These are phyloP conservation scores for Macadamia tetraphylla DNA, from an alignment of 164 flowering plant species.

Conservation along the genomic window DNA sequence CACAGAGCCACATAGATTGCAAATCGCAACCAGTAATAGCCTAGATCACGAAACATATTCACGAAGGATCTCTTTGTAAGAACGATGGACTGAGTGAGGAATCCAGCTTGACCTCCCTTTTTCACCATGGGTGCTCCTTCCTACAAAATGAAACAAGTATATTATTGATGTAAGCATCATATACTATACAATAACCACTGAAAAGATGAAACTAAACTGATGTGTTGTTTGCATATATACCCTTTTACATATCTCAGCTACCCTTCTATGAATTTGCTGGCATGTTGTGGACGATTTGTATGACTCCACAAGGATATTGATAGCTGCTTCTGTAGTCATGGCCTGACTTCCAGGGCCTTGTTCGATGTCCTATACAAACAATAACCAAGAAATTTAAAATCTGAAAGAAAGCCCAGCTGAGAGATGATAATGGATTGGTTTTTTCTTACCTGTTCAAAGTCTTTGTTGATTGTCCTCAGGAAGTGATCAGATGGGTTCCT, in stretches of 20 bases:
- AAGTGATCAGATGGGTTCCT: slow-evolving; percentile 80
- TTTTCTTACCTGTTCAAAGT: slow-evolving; percentile 55
- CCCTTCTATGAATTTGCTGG: slow-evolving; percentile 18
- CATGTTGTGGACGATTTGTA: slow-evolving; percentile 38
- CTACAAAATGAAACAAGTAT: slow-evolving; percentile 9
- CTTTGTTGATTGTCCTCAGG: slow-evolving; percentile 65
- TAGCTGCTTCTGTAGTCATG: slow-evolving; percentile 36
- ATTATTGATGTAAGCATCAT: no score
- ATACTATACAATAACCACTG: no score
- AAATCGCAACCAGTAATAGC: slow-evolving; percentile 62
- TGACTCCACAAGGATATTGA: slow-evolving; percentile 32
- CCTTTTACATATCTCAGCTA: slow-evolving; percentile 24
- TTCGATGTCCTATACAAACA: slow-evolving; percentile 27
- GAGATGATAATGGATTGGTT: background rate
- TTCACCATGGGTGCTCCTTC: slow-evolving; percentile 15
- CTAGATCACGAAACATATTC: slow-evolving; percentile 59
- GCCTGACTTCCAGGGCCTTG: slow-evolving; percentile 23
- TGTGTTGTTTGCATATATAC: slow-evolving; percentile 10
- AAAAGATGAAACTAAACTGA: no score
- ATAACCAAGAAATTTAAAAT: background rate
- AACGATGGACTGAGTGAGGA: slow-evolving; percentile 28
- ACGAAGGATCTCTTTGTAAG: slow-evolving; percentile 47
- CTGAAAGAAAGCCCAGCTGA: background rate
- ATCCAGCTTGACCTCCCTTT: slow-evolving; percentile 32
- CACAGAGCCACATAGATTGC: slow-evolving; percentile 28